Evolutionary conservation across 2,329 filamentous ascomycete species (phyloP), one percentile per base, ranked within the genome.

Genomic region (Botrytis sinoallii): DNA sequence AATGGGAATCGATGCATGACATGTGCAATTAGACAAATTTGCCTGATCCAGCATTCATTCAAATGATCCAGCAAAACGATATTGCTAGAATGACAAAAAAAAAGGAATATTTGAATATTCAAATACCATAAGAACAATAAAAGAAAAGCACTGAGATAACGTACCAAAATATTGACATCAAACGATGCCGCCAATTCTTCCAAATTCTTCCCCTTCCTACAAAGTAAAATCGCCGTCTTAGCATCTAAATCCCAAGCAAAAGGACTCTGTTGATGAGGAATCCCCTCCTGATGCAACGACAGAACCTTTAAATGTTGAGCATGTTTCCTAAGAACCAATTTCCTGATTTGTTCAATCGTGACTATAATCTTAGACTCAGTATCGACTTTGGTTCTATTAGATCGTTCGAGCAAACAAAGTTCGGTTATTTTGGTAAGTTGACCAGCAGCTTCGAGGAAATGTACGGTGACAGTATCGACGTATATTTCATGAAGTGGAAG

Each of bases 401-500:
- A 84, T 44, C 88, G 83, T 80, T 91, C 88, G 42, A 91, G 81
- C 77, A 92, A 80, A 75, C 89, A 88, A 2, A 92, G 81, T 75
- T 91, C 87, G n/a, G 86, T 84, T 1, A 92, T 79, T 73, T 84
- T 83, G 8, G 86, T 80, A 3, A 91, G 83, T 72, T 88, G 84
- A 4, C 84, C 83, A 22, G 89, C 83, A 73, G 87, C 87, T 1
- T 84, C 84, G 70, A 92, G 79, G 73, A 91, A 90, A 0, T 83
- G 80, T 1, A 81, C 77, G 0, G 88, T 87, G 32, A 91, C 89
- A 75, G 91, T 87, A 78, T 92, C 90, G 0, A 89, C 91, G 76
- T 88, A 88, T 72, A 92, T 87, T 75, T 86, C 88, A 67, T 85
- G 84, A 60, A 92, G 80, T 0, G 86, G 84, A 59, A 91, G 81